phyloP scores from a whole-genome alignment of 257 asterid species.

The Capsicum rhomboideum region DNA sequence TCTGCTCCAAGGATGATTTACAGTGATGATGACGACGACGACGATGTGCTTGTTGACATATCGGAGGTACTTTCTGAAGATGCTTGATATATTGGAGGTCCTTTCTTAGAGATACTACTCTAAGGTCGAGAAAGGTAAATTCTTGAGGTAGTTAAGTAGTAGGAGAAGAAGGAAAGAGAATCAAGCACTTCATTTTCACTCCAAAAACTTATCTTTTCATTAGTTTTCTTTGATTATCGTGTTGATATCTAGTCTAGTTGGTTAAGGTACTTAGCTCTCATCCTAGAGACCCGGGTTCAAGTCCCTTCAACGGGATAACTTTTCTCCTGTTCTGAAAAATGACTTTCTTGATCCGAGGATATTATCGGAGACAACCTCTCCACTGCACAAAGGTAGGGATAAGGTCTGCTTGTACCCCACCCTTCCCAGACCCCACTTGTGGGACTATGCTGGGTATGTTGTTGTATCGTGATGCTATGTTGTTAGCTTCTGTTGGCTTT shows the following conservation, averaged over 20 bases:
- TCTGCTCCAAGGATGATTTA: background rate
- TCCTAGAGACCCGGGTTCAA: background rate
- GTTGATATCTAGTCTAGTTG: background rate
- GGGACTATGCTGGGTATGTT: background rate
- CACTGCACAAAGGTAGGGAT: background rate
- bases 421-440: background rate
- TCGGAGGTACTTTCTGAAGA: background rate
- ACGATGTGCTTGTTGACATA: background rate
- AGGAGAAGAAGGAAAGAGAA: background rate
- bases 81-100: background rate
- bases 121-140: background rate
- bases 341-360: background rate
- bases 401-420: background rate
- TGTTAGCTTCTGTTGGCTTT: background rate
- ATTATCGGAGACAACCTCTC: background rate
- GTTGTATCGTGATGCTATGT: background rate
- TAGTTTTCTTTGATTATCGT: background rate
- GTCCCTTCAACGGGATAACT: background rate
- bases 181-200: background rate
- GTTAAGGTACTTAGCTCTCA: background rate
- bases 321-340: background rate
- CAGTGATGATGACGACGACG: background rate
- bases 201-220: background rate
- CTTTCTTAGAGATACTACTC: background rate
- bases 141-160: background rate